phyloP scores from a whole-genome alignment of 2,329 filamentous ascomycete species.

The Aspergillus alliaceus region DNA sequence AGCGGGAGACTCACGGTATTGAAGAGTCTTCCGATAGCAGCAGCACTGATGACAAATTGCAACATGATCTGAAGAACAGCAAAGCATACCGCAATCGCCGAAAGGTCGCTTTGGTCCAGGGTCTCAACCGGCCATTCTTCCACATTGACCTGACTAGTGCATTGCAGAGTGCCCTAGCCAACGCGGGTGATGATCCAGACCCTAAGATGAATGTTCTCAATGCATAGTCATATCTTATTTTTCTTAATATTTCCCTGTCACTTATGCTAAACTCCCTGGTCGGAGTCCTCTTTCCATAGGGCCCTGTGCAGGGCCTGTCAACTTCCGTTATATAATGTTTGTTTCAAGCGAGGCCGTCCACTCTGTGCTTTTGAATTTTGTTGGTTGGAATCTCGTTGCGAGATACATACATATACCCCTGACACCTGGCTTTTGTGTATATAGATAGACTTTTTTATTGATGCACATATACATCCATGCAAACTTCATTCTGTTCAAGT shows the following conservation, averaged over 20 bases:
- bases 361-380: neutral
- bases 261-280: neutral
- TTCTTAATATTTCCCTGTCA: neutral
- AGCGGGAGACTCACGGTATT: conserved; percentile 30
- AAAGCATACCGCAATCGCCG: conserved; percentile 44
- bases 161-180: conserved; percentile 80
- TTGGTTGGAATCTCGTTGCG: conserved; percentile 3
- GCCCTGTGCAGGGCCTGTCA: neutral
- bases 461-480: neutral
- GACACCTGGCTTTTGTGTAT: conserved; percentile 8
- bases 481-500: neutral
- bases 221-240: neutral
- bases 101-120: conserved; percentile 68
- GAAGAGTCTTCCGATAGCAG: conserved; percentile 31
- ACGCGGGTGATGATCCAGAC: conserved; percentile 48
- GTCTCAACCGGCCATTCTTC: conserved; percentile 88
- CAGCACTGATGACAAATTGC: conserved; percentile 38
- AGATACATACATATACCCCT: conserved; percentile 11
- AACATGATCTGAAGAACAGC: conserved; percentile 49
- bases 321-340: neutral
- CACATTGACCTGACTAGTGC: conserved; percentile 90
- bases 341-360: neutral
- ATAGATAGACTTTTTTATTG: conserved; percentile 13
- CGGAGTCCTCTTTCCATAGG: neutral
- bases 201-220: conserved; percentile 2